Evolutionary conservation across 768 basidiomycete species (phyloP).

Genomic region (Lactifluus pinguis): DNA sequence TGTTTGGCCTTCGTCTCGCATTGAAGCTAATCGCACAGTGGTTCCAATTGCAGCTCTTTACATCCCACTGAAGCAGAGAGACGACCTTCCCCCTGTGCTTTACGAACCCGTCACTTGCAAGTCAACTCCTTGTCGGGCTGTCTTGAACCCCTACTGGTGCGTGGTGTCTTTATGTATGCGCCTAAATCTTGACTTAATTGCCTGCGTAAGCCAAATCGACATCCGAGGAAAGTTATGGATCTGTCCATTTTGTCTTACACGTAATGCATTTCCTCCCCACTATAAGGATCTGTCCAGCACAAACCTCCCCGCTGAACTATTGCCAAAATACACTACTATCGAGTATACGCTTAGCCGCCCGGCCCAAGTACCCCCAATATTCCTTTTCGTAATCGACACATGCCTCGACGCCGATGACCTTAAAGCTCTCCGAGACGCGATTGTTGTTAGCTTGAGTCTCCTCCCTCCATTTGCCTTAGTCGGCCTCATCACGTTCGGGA

Average conservation of each 20-base stretch:
- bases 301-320: constrained; percentile 90
- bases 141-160: constrained; percentile 96
- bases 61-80: constrained; percentile 87
- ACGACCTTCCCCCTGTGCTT: constrained; percentile 90
- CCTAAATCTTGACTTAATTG: constrained; percentile 4
- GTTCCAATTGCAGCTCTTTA: constrained; percentile 98
- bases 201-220: constrained; percentile 78
- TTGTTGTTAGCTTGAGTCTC: constrained; percentile 87
- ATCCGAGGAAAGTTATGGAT: constrained; percentile 99
- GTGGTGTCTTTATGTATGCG: constrained; percentile 21
- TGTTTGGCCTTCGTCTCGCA: constrained; percentile 95
- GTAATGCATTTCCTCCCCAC: constrained; percentile 96
- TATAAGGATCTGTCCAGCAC: constrained; percentile 98
- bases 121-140: constrained; percentile 83
- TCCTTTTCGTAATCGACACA: constrained; percentile 95
- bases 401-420: constrained; percentile 94
- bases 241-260: constrained; percentile 94
- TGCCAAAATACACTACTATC: constrained; percentile 98
- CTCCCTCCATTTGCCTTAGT: constrained; percentile 93
- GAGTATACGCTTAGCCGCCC: constrained; percentile 96
- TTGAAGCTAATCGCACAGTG: constrained; percentile 95
- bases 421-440: constrained; percentile 89
- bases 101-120: constrained; percentile 99
- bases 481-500: constrained; percentile 92
- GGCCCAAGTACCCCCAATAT: constrained; percentile 88